Evolutionary conservation across 1,139 yeast species (phyloP), one percentile per base, ranked within the genome.

Genomic region (Nakaseomyces glabratus): DNA sequence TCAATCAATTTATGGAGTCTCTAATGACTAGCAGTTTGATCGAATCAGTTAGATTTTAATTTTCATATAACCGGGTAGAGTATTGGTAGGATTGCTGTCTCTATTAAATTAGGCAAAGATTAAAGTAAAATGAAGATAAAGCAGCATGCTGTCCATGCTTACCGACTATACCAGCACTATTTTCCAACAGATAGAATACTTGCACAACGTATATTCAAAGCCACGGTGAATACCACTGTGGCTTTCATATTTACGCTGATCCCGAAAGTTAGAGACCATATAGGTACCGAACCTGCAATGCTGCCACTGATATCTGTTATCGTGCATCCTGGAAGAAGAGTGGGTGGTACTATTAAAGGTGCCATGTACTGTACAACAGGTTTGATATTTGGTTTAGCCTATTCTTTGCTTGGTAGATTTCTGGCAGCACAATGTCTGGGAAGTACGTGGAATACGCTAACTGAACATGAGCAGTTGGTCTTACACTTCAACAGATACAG

Each of bases 281-380:
- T 68, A n/a, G 72, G 72, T 3, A 43, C 48, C 2, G 61, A 65
- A 28, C 63, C 68, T 1, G 65, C 66, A 11, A 58, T 69, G 59
- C 47, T 66, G 18, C 66, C 69, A 0, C 44, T 69, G 28, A 58
- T 66, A 2, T 60, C 71, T 2, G 71, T 67, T 11, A 65, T 65
- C 45, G 63, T 65, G 20, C 71, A 68, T 44, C 72, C 72, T 2
- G 73, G 72, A 0, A 56, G 71, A 39, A 55, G 74, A 31, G 55
- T 66, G 1, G 69, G 73, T 20, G 63, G 68, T 8, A 66, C 68
- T 51, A 55, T 69, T 20, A 70, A 68, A 41, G 61, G 64, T 14
- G 58, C 60, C 4, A 48, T 62, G 3, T 52, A 64, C 33, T 65
- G 68, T 41, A 44, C 56, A 2, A 53, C 63, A 1, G 73, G 72